A percentile compares a stretch with the other conserved stretches of the same genome.
Evolutionary conservation across 108 stramenopile species (phyloP).

Genomic region (Nannochloropsis gaditana): DNA sequence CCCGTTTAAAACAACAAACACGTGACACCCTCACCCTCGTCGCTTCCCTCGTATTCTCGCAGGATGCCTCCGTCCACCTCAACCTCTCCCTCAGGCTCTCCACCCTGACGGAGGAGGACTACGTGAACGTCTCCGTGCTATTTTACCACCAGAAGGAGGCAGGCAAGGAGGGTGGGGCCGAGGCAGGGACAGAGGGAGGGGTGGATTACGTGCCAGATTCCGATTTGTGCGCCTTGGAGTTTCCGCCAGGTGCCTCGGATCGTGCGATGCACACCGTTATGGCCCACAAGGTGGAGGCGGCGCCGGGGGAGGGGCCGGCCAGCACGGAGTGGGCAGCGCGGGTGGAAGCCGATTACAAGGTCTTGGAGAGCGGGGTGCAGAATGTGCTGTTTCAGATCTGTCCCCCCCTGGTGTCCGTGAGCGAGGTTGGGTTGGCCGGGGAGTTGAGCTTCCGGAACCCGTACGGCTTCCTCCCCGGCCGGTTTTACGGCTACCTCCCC

Average conservation of each 20-base stretch:
- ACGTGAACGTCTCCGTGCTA: not conserved
- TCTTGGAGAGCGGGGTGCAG: slow-evolving; percentile 35
- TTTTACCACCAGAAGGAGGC: not conserved
- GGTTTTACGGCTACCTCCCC: slow-evolving; percentile 44
- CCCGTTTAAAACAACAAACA: too few species aligned
- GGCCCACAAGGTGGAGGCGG: not conserved
- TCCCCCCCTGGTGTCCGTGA: not conserved
- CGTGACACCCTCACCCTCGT: not conserved
- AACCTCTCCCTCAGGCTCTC: not conserved
- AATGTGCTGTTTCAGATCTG: slow-evolving; percentile 42
- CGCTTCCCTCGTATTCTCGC: not conserved
- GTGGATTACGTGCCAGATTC: not conserved
- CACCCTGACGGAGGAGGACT: slow-evolving; percentile 17
- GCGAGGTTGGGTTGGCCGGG: not conserved
- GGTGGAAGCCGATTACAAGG: slow-evolving; percentile 24
- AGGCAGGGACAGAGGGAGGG: not conserved
- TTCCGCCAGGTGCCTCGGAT: slow-evolving; percentile 1
- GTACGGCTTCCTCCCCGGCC: slow-evolving; percentile 41
- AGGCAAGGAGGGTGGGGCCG: not conserved
- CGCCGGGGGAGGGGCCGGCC: not conserved
- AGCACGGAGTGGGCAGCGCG: not conserved
- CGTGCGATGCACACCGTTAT: not conserved
- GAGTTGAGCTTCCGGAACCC: slow-evolving; percentile 34
- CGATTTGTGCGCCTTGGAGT: slow-evolving; percentile 2
- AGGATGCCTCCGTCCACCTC: not conserved